Evolutionary conservation across 257 asterid genomes (phyloP).

Genomic region (Solanum tarijense): DNA sequence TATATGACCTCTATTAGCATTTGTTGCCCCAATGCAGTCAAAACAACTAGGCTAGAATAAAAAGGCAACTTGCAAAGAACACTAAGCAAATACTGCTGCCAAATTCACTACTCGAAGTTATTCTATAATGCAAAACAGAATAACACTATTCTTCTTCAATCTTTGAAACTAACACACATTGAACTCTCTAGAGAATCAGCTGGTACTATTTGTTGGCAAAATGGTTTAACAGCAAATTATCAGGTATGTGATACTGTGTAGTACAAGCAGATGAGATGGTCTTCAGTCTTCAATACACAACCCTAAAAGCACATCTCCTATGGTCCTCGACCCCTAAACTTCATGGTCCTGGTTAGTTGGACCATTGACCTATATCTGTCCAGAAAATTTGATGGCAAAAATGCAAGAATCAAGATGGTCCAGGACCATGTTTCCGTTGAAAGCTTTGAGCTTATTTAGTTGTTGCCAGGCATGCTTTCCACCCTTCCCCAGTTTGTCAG

Average conservation of each 20-base stretch:
- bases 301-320: background rate
- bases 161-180: background rate
- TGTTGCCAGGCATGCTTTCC: background rate
- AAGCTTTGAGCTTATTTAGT: background rate
- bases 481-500: background rate
- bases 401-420: background rate
- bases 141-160: background rate
- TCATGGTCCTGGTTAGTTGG: background rate
- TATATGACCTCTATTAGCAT: background rate
- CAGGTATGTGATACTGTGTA: background rate
- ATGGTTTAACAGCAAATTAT: background rate
- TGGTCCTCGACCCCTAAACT: background rate
- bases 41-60: background rate
- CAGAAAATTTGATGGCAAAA: background rate
- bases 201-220: background rate
- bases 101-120: background rate
- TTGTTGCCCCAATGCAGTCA: background rate
- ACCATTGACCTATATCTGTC: background rate
- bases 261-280: background rate
- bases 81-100: background rate
- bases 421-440: background rate
- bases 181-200: background rate
- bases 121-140: background rate
- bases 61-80: background rate
- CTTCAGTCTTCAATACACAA: background rate